phyloP scores from a whole-genome alignment of 805 yeast genomes.

The Candida tallmaniae region DNA sequence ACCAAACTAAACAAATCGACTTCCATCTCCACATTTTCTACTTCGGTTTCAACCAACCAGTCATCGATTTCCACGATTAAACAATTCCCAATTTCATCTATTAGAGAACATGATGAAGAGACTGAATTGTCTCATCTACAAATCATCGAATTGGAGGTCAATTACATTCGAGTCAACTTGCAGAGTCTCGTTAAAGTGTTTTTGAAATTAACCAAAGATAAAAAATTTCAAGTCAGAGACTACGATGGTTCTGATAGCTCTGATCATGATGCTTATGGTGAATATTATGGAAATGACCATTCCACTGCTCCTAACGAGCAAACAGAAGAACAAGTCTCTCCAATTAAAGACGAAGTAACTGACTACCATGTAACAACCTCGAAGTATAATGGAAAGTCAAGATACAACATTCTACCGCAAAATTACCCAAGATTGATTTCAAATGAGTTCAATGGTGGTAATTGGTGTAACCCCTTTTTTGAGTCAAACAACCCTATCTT shows the following conservation, averaged over 20 bases:
- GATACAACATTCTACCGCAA: conserved; percentile 50
- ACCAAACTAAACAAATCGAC: conserved; percentile 20
- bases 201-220: conserved; percentile 28
- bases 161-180: conserved; percentile 29
- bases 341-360: conserved; percentile 1
- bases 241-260: conserved; percentile 37
- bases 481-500: conserved; percentile 31
- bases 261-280: too few relatives aligned
- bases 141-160: conserved; percentile 37
- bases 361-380: background rate
- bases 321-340: conserved; percentile 3
- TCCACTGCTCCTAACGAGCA: too few relatives aligned
- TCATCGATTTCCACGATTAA: conserved; percentile 18
- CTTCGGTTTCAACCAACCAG: conserved; percentile 11
- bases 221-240: conserved; percentile 26
- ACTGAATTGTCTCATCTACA: conserved; percentile 24
- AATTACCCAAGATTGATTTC: conserved; percentile 64
- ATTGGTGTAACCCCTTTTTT: conserved; percentile 69
- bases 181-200: conserved; percentile 26
- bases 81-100: conserved; percentile 11
- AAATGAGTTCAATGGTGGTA: conserved; percentile 71
- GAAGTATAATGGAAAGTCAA: conserved; percentile 20
- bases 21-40: conserved; percentile 6
- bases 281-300: too few relatives aligned
- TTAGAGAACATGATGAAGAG: conserved; percentile 9